These are phyloP conservation scores for Lomentospora prolificans DNA, from an alignment of 2,329 filamentous ascomycete species.

Conservation along the genomic window DNA sequence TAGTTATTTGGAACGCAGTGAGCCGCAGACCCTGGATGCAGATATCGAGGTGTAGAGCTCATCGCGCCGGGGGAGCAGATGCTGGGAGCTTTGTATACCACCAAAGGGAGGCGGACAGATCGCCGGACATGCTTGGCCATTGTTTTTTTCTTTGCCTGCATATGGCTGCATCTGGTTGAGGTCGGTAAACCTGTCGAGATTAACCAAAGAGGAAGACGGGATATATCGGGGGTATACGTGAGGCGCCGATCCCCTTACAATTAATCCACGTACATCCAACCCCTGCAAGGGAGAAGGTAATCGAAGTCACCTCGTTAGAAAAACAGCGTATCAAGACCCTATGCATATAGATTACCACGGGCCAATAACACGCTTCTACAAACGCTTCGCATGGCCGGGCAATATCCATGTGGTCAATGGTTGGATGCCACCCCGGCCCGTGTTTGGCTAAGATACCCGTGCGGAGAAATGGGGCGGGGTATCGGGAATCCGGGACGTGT, in stretches of 20 bases:
- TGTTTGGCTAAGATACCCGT: neutral
- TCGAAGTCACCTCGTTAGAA: neutral
- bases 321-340: neutral
- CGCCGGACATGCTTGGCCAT: too few relatives aligned
- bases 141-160: too few relatives aligned
- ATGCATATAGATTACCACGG: neutral
- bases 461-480: conserved; percentile 1
- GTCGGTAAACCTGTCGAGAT: neutral
- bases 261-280: neutral
- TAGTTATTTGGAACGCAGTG: neutral
- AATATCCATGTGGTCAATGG: neutral
- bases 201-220: neutral
- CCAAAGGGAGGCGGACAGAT: too few relatives aligned
- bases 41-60: neutral
- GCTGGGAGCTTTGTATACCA: neutral
- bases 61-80: neutral
- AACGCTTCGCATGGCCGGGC: neutral
- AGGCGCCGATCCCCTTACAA: neutral
- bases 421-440: neutral
- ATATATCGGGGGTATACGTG: neutral
- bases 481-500: neutral
- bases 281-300: neutral
- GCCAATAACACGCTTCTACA: neutral
- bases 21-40: neutral
- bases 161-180: neutral